Conservation (phyloP, 495 filamentous ascomycete genomes). For the Penicillium egyptiacum region DNA sequence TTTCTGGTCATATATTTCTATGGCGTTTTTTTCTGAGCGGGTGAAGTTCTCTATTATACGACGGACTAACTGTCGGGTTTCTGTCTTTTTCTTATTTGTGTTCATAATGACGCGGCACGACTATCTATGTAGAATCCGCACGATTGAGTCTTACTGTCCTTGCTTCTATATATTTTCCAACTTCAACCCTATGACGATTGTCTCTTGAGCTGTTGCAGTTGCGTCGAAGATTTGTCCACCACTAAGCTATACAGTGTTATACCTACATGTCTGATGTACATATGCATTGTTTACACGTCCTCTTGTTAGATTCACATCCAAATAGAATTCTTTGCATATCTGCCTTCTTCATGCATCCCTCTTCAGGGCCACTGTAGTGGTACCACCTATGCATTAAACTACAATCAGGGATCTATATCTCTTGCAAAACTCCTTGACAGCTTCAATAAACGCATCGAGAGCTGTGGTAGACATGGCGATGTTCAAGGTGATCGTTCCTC, state of each 20-base stretch:
- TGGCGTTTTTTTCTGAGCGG: slow-evolving; percentile 30
- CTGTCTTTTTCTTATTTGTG: slow-evolving; percentile 26
- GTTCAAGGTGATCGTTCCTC: slow-evolving; percentile 9
- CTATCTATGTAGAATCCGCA: slow-evolving; percentile 19
- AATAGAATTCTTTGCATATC: neutral
- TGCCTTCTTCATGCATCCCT: neutral
- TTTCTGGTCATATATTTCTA: slow-evolving; percentile 24
- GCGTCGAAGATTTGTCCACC: neutral
- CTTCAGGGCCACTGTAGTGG: neutral
- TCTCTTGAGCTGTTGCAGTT: neutral
- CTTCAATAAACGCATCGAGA: slow-evolving; percentile 4
- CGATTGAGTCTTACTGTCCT: slow-evolving; percentile 1
- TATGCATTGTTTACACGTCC: neutral
- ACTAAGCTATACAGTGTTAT: neutral
- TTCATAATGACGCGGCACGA: slow-evolving; percentile 47
- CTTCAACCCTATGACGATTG: neutral
- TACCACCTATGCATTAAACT: neutral
- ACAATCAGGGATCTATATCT: neutral
- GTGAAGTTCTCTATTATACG: slow-evolving; percentile 10
- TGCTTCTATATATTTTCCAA: neutral
- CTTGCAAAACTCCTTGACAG: neutral
- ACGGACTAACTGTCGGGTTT: slow-evolving; percentile 18
- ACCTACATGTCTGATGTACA: neutral
- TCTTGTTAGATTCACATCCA: neutral
- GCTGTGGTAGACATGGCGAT: neutral